These are phyloP conservation scores for Candida pseudofarinosa DNA, from an alignment of 805 yeast species.

Conservation along the genomic window DNA sequence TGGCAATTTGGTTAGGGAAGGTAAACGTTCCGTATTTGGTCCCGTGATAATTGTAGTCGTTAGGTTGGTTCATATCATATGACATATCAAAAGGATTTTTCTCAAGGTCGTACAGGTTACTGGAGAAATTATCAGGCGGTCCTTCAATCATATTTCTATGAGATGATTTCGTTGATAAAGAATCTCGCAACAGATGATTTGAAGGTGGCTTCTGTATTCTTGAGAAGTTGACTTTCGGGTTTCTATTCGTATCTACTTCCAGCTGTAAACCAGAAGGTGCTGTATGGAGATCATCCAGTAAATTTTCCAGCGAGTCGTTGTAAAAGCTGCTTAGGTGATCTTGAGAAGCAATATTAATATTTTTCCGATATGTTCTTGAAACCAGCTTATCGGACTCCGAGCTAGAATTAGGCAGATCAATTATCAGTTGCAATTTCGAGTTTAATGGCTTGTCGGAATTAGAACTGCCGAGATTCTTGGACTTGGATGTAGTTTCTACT, in stretches of 20 bases:
- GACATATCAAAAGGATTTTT: constrained; percentile 2
- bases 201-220: constrained; percentile 1
- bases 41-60: not conserved
- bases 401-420: not conserved
- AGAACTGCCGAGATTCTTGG: not conserved
- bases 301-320: not conserved
- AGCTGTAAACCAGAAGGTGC: not conserved
- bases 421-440: not conserved
- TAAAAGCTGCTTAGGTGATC: not conserved
- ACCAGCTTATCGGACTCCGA: not conserved
- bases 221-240: not conserved
- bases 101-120: constrained; percentile 6
- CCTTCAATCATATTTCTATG: constrained; percentile 16
- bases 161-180: constrained; percentile 8
- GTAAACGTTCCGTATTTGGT: not conserved
- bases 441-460: not conserved
- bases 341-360: not conserved
- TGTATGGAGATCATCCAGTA: not conserved
- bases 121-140: not conserved
- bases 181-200: constrained; percentile 9
- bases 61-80: not conserved
- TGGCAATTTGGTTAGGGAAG: not conserved
- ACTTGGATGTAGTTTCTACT: constrained; percentile 12
- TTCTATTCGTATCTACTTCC: not conserved
- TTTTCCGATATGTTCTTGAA: not conserved